A percentile compares a stretch with the other conserved stretches of the same genome.
phyloP scores from a whole-genome alignment of 2,329 filamentous ascomycete genomes.

The Westerdykella aurantiaca region DNA sequence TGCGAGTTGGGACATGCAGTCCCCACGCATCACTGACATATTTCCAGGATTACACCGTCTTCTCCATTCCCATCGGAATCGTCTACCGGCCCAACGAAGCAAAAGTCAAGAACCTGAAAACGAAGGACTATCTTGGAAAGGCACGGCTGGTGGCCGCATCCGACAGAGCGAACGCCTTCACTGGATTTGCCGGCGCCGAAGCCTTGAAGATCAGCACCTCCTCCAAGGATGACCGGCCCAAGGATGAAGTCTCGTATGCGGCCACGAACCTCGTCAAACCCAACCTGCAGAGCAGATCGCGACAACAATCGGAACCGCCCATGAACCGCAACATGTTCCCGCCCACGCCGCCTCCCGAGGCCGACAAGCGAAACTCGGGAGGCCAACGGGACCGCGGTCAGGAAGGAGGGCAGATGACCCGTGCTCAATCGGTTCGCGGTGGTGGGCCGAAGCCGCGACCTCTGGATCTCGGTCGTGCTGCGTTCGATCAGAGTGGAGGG shows the following conservation, averaged over 20 bases:
- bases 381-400: slow-evolving; percentile 6
- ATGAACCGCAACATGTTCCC: slow-evolving; percentile 78
- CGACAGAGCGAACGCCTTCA: slow-evolving; percentile 73
- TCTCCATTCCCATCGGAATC: slow-evolving; percentile 93
- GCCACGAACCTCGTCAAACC: slow-evolving; percentile 91
- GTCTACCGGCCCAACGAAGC: slow-evolving; percentile 94
- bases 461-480: slow-evolving; percentile 45
- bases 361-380: slow-evolving; percentile 53
- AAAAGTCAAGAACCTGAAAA: slow-evolving; percentile 96
- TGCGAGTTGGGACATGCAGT: background rate
- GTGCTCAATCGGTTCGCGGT: slow-evolving; percentile 47
- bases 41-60: slow-evolving; percentile 85
- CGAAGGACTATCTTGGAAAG: slow-evolving; percentile 95
- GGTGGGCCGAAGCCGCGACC: slow-evolving; percentile 45
- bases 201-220: slow-evolving; percentile 61
- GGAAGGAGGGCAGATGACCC: slow-evolving; percentile 34
- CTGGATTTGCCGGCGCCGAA: slow-evolving; percentile 72
- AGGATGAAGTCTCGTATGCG: slow-evolving; percentile 82
- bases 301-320: slow-evolving; percentile 81
- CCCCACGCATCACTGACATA: slow-evolving; percentile 20
- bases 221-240: slow-evolving; percentile 71
- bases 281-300: slow-evolving; percentile 65
- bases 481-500: slow-evolving; percentile 39
- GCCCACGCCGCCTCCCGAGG: slow-evolving; percentile 95
- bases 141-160: slow-evolving; percentile 87